These are phyloP conservation scores for Plantago ovata DNA, from an alignment of 257 asterid species.

Conservation along the genomic window DNA sequence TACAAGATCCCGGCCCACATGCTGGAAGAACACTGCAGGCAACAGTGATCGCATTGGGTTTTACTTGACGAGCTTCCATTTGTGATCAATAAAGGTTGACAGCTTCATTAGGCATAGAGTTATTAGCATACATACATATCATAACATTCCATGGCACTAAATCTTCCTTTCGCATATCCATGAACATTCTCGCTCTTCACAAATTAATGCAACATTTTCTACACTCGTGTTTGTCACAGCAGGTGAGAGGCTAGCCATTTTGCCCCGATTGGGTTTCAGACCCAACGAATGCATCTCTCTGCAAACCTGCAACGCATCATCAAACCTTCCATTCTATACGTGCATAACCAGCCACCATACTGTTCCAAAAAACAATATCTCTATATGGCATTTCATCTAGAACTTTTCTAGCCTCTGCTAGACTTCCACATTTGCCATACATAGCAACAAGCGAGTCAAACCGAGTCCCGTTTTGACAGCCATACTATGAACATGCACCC, in stretches of 20 bases:
- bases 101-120: conserved; percentile 71
- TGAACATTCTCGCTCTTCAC: conserved; percentile 63
- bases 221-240: conserved; percentile 47
- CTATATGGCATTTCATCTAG: conserved; percentile 53
- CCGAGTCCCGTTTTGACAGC: too few relatives aligned
- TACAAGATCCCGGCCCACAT: conserved; percentile 83
- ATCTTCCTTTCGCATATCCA: conserved; percentile 41
- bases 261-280: conserved; percentile 61
- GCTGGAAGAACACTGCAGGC: conserved; percentile 91
- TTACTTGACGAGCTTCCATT: conserved; percentile 55
- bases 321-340: too few relatives aligned
- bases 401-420: conserved; percentile 55
- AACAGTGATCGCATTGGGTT: conserved; percentile 60
- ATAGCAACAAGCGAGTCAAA: too few relatives aligned
- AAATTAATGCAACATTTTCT: conserved; percentile 57
- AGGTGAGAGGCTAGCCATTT: conserved; percentile 98
- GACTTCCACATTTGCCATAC: too few relatives aligned
- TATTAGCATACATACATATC: conserved; percentile 61
- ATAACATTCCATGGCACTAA: conserved; percentile 88
- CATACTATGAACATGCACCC: conserved; percentile 61
- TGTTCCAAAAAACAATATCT: conserved; percentile 87
- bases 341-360: conserved; percentile 73
- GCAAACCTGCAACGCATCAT: too few relatives aligned
- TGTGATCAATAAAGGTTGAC: conserved; percentile 48
- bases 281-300: conserved; percentile 59